Evolutionary conservation across 495 filamentous ascomycete species (phyloP).

Genomic region (Penicillium waksmanii): DNA sequence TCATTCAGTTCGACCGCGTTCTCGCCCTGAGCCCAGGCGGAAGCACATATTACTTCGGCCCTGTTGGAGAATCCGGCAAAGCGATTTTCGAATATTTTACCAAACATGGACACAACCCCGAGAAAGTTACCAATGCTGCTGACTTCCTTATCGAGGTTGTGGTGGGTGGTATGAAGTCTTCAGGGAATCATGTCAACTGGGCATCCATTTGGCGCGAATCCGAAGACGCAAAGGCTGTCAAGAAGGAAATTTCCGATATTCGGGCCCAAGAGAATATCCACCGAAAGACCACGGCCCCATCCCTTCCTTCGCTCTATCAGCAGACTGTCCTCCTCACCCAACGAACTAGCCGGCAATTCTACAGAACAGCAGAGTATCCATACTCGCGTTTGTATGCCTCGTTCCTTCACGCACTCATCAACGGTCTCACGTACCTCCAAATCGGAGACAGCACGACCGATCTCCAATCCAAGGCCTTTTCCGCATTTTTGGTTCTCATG

Average conservation of each 20-base stretch:
- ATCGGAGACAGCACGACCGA: slow-evolving; percentile 67
- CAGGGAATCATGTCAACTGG: slow-evolving; percentile 72
- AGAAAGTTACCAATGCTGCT: slow-evolving; percentile 67
- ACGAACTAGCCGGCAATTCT: slow-evolving; percentile 69
- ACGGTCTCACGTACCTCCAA: slow-evolving; percentile 74
- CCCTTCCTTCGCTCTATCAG: slow-evolving; percentile 65
- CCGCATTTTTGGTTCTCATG: slow-evolving; percentile 80
- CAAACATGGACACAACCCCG: slow-evolving; percentile 41
- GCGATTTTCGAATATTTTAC: slow-evolving; percentile 58
- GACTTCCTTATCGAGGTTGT: slow-evolving; percentile 91
- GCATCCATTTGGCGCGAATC: slow-evolving; percentile 75
- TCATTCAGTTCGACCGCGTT: slow-evolving; percentile 67
- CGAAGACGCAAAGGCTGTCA: slow-evolving; percentile 67
- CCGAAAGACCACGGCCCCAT: slow-evolving; percentile 57
- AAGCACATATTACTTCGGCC: slow-evolving; percentile 68
- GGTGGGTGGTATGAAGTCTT: slow-evolving; percentile 69
- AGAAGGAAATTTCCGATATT: slow-evolving; percentile 65
- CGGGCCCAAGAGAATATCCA: slow-evolving; percentile 55
- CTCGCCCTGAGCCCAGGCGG: slow-evolving; percentile 69
- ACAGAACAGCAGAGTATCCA: slow-evolving; percentile 76
- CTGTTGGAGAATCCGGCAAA: slow-evolving; percentile 60
- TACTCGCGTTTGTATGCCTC: slow-evolving; percentile 83
- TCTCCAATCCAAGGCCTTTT: slow-evolving; percentile 78
- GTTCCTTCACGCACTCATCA: slow-evolving; percentile 72
- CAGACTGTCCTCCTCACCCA: slow-evolving; percentile 67